Evolutionary conservation across 257 asterid genomes (phyloP), one percentile per base, ranked within the genome.

Genomic region (Echites panduratus): DNA sequence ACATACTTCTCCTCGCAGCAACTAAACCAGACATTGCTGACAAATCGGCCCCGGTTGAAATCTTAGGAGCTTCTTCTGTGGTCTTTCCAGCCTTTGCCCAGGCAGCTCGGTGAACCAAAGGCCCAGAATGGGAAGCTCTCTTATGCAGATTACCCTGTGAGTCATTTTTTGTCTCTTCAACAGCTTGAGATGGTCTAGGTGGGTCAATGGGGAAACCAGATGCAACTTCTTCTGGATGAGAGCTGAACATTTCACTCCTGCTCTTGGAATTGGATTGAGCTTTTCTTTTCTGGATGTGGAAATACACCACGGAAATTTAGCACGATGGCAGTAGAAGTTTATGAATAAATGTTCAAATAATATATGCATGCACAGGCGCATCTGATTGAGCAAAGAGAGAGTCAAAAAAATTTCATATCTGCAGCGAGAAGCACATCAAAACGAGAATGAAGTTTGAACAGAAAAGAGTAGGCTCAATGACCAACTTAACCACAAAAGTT

Each of bases 201-300:
- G 97, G 99, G 71, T 95, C 97, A 59, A 95, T 92, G 16, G 97
- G 99, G 76, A 94, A 91, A 78, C 97, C 97, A 19, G 97, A 89
- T 56, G 97, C 96, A 70, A 79, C 90, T 73, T 94, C 96, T 79
- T 91, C 99, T 0, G 84, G 96, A 71, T 91, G 96, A 78, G 99
- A 84, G 79, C 70, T 90, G 87, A 91, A 95, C 89, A 91, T 90
- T 85, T 95, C 99, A 76, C 98, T 95, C 85, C 99, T 85, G 89
- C 99, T 91, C 85, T 88, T 95, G 68, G 92, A 78, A 85, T 82
- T 92, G 62, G 95, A 71, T 71, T 89, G 96, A 54, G 86, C 84
- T 27, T 85, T 92, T 71, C 98, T 84, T 82, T 85, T 95, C 99
- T 91, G 96, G 75, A 76, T 70, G 50, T 49, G 38, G 70, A 56